Percentiles rank a stretch among this genome's conserved stretches.
Conservation (phyloP, 345 rosid species). For the Euphorbia tirucalli region DNA sequence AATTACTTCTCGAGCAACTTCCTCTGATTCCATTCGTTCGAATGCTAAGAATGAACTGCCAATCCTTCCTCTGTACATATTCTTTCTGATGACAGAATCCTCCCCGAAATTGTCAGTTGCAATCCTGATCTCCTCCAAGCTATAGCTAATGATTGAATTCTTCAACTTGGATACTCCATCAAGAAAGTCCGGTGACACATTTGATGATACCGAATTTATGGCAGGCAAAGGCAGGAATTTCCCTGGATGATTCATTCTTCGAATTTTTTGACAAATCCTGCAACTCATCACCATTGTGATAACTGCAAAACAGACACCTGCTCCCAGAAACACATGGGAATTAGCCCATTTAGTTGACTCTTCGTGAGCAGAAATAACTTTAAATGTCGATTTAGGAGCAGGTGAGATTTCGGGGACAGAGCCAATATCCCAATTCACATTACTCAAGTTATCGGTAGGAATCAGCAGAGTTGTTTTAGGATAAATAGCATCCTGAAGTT, state of each 20-base stretch:
- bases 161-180: conserved; percentile 34
- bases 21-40: conserved; percentile 24
- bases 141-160: conserved; percentile 26
- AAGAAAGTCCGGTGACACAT: conserved; percentile 30
- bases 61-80: conserved; percentile 22
- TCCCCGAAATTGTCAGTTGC: conserved; percentile 34
- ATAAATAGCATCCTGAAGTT: conserved; percentile 17
- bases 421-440: conserved; percentile 16
- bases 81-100: conserved; percentile 24
- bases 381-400: conserved; percentile 20
- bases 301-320: conserved; percentile 18
- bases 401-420: conserved; percentile 10
- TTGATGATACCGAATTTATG: conserved; percentile 21
- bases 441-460: conserved; percentile 21
- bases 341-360: conserved; percentile 4
- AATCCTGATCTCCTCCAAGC: conserved; percentile 34
- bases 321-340: conserved; percentile 13
- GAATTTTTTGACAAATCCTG: neutral
- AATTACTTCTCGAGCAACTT: conserved; percentile 29
- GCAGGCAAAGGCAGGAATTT: conserved; percentile 26
- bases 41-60: conserved; percentile 24
- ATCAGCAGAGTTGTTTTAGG: conserved; percentile 36
- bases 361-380: conserved; percentile 6
- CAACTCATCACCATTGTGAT: conserved; percentile 7
- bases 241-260: conserved; percentile 12